These are phyloP conservation scores for Trichosphaerium sp. DNA, from an alignment of 78 protist species.

Conservation along the genomic window DNA sequence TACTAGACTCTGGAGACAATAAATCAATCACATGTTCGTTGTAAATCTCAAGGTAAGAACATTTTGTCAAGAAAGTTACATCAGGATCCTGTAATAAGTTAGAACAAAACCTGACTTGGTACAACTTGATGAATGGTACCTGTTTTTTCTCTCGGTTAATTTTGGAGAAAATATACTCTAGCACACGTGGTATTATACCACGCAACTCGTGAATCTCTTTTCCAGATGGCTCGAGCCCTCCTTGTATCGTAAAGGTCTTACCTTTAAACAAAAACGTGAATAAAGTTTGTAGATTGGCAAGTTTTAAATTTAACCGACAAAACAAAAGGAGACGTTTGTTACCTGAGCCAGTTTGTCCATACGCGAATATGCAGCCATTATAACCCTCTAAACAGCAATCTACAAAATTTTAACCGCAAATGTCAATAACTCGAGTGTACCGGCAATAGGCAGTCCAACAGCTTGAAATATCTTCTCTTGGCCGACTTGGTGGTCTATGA, in stretches of 20 bases:
- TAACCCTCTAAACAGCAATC: too few relatives aligned
- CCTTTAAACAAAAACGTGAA: conserved; percentile 25
- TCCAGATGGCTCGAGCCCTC: too few relatives aligned
- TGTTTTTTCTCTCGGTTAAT: background rate
- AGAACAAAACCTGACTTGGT: background rate
- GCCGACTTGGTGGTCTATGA: too few relatives aligned
- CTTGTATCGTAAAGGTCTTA: too few relatives aligned
- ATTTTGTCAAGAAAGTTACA: background rate
- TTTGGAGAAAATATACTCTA: conserved; percentile 11
- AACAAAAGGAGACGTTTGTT: background rate
- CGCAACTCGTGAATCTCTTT: background rate
- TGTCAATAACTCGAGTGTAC: too few relatives aligned
- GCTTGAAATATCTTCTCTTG: too few relatives aligned
- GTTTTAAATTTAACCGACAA: background rate
- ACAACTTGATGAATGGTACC: background rate
- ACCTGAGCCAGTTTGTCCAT: conserved; percentile 52
- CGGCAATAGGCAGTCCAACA: too few relatives aligned
- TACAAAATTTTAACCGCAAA: too few relatives aligned
- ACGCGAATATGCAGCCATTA: conserved; percentile 23
- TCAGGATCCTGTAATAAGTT: background rate
- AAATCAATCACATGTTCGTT: conserved; percentile 49
- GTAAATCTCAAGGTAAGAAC: conserved; percentile 55
- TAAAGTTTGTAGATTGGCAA: background rate
- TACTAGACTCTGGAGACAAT: background rate
- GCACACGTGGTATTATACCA: conserved; percentile 33